Evolutionary conservation across 1,284 basidiomycete species (phyloP).

Genomic region (Moesziomyces antarcticus): DNA sequence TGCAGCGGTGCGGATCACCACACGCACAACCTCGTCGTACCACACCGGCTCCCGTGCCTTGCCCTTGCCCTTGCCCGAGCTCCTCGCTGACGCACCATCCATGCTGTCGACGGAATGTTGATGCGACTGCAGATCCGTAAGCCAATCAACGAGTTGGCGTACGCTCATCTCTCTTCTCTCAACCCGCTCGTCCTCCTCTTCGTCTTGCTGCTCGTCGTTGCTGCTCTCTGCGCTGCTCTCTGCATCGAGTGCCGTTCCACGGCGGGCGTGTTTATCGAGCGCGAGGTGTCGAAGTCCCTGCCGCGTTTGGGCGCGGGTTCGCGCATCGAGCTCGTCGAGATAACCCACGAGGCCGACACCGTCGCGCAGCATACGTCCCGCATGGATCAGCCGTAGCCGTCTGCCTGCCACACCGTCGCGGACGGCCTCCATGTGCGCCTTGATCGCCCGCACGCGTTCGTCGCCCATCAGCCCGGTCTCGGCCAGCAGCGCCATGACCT

Average conservation of each 20-base stretch:
- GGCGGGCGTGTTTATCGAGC: slow-evolving; percentile 1
- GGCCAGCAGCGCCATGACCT: slow-evolving; percentile 3
- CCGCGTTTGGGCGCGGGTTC: slow-evolving; percentile 19
- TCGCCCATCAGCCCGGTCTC: slow-evolving; percentile 21
- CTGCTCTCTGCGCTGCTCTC: neutral
- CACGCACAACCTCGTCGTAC: slow-evolving; percentile 15
- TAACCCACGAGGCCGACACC: slow-evolving; percentile 45
- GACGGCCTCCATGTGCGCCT: neutral
- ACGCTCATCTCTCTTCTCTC: slow-evolving; percentile 23
- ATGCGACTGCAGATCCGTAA: neutral
- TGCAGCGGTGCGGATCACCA: slow-evolving; percentile 27
- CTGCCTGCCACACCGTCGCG: slow-evolving; percentile 5
- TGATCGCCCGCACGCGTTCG: slow-evolving; percentile 17
- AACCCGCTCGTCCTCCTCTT: slow-evolving; percentile 4
- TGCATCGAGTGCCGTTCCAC: neutral
- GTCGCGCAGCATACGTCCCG: slow-evolving; percentile 48
- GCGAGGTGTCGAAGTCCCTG: slow-evolving; percentile 22
- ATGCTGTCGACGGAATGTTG: neutral
- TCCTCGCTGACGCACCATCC: too few relatives aligned
- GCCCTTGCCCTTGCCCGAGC: slow-evolving; percentile 22
- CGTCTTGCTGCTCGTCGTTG: neutral
- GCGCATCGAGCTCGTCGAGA: slow-evolving; percentile 41
- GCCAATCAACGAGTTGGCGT: slow-evolving; percentile 20
- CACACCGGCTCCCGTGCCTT: slow-evolving; percentile 24
- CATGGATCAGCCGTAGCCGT: slow-evolving; percentile 48